Evolutionary conservation across 306 rosid genomes (phyloP), one percentile per base, ranked within the genome.

Genomic region (Dicorynia guianensis): DNA sequence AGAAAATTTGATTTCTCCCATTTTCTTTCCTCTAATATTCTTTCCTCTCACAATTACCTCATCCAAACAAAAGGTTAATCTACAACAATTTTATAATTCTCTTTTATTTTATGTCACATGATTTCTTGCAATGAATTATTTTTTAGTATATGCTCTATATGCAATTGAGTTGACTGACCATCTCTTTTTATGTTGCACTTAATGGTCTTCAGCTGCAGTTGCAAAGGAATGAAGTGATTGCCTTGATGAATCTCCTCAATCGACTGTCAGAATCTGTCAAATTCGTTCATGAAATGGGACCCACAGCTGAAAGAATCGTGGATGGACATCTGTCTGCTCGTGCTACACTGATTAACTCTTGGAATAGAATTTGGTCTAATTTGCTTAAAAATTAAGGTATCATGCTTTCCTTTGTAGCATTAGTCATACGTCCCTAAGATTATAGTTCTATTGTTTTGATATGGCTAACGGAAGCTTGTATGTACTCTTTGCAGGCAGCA

Each of bases 211-310:
- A 86, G 98, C 86, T 96, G 82, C 88, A 96, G 88, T 76, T 92
- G 79, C 99, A 96, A 79, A 76, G 98, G 73, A 96, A 96, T 71
- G 99, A 96, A 80, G 97, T 96, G 62, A 96, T 96, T 54, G 99
- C 98, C 35, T 75, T 96, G 79, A 33, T 86, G 79, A 96, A 96
- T 86, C 89, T 92, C 71, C 99, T 96, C 38, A 90, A 86, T 79
- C 89, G 99, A 55, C 95, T 96, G 11, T 90, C 99, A 0, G 96
- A 96, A 79, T 96, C 99, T 0, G 76, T 96, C 65, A 86, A 79
- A 76, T 77, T 90, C 12, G 90, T 87, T 43, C 85, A 89, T n/a
- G 90, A 92, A 86, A 77, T 82, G 80, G 96, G 90, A 56, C 88
- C 89, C 6, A 58, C 93, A 6, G 82, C 81, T 15, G 97, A 90